phyloP scores from a whole-genome alignment of 371 early-diverging fungal species.

The Mortierella sp. region DNA sequence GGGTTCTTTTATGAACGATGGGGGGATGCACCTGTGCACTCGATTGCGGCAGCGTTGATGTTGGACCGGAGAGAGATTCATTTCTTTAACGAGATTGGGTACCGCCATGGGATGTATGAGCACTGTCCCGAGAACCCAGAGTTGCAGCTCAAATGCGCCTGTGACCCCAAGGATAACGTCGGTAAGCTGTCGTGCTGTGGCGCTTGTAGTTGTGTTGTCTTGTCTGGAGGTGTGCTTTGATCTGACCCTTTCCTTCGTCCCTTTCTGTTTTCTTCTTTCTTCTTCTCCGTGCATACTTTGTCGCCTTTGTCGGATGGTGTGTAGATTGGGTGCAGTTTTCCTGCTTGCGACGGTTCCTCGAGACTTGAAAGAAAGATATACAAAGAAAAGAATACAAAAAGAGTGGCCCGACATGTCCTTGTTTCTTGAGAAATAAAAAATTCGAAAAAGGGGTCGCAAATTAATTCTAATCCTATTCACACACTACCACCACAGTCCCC shows the following conservation, averaged over 20 bases:
- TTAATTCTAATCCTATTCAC: constrained; percentile 1
- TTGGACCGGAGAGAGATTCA: constrained; percentile 84
- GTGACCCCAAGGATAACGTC: constrained; percentile 59
- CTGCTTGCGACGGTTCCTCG: constrained; percentile 46
- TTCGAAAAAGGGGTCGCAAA: neutral
- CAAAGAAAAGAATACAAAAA: neutral
- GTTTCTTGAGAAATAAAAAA: neutral
- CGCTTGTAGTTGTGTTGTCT: neutral
- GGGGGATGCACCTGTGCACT: constrained; percentile 98
- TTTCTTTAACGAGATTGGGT: constrained; percentile 94
- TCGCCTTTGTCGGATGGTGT: neutral
- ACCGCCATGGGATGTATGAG: constrained; percentile 76
- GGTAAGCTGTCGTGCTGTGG: constrained; percentile 21
- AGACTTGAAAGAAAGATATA: constrained; percentile 29
- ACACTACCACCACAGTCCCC: neutral
- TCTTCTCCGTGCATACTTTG: neutral
- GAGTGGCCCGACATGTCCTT: neutral
- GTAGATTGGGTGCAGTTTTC: constrained; percentile 53
- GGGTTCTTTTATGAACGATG: constrained; percentile 97
- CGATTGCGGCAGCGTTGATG: constrained; percentile 89
- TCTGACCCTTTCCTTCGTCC: too few relatives aligned
- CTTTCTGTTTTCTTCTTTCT: too few relatives aligned
- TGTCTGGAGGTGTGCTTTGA: neutral
- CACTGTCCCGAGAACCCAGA: constrained; percentile 79
- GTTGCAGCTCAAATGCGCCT: constrained; percentile 66